Evolutionary conservation across 306 rosid genomes (phyloP).

Genomic region (Vigna unguiculata): DNA sequence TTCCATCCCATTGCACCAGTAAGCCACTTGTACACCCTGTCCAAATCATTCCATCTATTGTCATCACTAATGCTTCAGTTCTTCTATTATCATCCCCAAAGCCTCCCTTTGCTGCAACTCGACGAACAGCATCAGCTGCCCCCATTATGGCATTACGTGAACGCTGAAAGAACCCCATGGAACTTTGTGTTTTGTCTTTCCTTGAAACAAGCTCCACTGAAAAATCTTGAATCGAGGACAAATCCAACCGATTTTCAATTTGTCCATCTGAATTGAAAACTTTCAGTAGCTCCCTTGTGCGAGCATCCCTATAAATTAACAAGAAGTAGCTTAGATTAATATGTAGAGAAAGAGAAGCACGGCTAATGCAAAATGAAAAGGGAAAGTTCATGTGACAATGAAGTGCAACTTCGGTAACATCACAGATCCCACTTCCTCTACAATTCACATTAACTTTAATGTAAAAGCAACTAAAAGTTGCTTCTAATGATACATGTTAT

Average conservation of each 20-base stretch:
- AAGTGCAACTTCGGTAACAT: not conserved
- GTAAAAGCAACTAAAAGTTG: not conserved
- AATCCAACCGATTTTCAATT: conserved; percentile 80
- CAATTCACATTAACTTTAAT: not conserved
- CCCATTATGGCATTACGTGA: conserved; percentile 95
- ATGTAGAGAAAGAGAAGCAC: not conserved
- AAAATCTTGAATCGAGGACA: conserved; percentile 68
- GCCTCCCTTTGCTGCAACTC: conserved; percentile 87
- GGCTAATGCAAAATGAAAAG: not conserved
- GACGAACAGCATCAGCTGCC: conserved; percentile 97
- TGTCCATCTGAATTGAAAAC: conserved; percentile 90
- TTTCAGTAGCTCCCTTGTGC: conserved; percentile 87
- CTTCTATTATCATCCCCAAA: conserved; percentile 91
- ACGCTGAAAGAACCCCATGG: conserved; percentile 94
- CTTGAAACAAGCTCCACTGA: conserved; percentile 67
- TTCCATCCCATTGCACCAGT: conserved; percentile 91
- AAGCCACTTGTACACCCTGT: conserved; percentile 88
- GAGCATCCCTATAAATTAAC: conserved; percentile 82
- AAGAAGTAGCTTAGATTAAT: conserved; percentile 48
- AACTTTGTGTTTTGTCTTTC: conserved; percentile 79
- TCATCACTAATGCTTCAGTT: conserved; percentile 75
- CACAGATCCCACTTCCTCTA: not conserved
- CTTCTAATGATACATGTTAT: not conserved
- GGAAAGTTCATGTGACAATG: not conserved
- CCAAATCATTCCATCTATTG: conserved; percentile 93